Evolutionary conservation across 768 basidiomycete genomes (phyloP).

Genomic region (Russula foetens): DNA sequence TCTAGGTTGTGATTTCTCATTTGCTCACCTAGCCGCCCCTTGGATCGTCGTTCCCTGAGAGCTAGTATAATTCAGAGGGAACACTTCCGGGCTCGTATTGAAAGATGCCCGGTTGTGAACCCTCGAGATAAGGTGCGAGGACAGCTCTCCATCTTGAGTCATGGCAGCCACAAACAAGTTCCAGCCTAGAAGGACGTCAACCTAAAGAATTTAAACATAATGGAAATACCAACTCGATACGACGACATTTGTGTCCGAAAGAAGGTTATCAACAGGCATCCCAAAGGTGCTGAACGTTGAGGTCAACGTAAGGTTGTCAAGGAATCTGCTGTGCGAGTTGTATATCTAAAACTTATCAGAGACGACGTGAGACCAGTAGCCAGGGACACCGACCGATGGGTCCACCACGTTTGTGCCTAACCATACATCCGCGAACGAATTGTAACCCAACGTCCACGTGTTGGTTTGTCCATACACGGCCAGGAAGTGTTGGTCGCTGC

Average conservation of each 20-base stretch:
- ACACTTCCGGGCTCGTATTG: neutral
- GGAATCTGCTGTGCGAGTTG: neutral
- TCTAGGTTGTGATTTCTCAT: neutral
- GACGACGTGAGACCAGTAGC: neutral
- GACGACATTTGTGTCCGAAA: neutral
- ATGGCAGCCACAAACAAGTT: slow-evolving; percentile 12
- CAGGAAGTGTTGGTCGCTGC: slow-evolving; percentile 2
- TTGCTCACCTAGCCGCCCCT: slow-evolving; percentile 15
- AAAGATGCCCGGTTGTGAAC: slow-evolving; percentile 6
- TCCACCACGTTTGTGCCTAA: slow-evolving; percentile 45
- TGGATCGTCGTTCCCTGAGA: neutral
- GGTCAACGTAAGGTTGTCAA: neutral
- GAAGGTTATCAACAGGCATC: slow-evolving; percentile 7
- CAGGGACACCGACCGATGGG: slow-evolving; percentile 6
- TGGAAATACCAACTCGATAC: neutral
- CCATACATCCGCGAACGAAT: slow-evolving; percentile 53
- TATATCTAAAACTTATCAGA: slow-evolving; percentile 11
- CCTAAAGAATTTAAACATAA: neutral
- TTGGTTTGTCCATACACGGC: neutral
- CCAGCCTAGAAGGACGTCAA: slow-evolving; percentile 5
- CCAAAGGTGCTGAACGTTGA: slow-evolving; percentile 2
- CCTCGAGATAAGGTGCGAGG: slow-evolving; percentile 1
- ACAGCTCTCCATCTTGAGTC: neutral
- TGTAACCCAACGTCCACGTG: slow-evolving; percentile 56
- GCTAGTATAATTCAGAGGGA: slow-evolving; percentile 1